Evolutionary conservation across 495 filamentous ascomycete species (phyloP).

Genomic region (Thermochaetoides thermophila): DNA sequence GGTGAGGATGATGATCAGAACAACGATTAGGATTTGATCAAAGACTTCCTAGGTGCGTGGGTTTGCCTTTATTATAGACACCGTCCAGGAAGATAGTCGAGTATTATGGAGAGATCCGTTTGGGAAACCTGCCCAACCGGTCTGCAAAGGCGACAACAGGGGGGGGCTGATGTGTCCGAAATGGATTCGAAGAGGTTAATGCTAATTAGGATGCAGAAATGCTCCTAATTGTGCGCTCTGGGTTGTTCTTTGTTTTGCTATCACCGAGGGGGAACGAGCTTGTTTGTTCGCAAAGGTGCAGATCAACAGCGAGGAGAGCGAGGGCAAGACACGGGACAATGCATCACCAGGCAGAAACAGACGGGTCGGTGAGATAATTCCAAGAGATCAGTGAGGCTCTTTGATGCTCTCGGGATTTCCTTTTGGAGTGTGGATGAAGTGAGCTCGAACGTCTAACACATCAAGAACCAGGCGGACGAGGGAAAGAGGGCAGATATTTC

Average conservation of each 20-base stretch:
- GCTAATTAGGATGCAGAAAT: conserved; percentile 10
- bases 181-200: conserved; percentile 22
- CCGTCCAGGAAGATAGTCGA: no score
- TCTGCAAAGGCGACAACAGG: conserved; percentile 12
- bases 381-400: neutral
- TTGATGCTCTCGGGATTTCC: neutral
- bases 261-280: conserved; percentile 6
- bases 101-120: no score
- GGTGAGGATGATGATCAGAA: no score
- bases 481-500: neutral
- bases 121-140: conserved; percentile 2
- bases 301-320: conserved; percentile 25
- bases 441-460: no score
- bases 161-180: conserved; percentile 24
- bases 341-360: conserved; percentile 20
- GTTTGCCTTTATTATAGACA: conserved; percentile 9
- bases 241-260: conserved; percentile 5
- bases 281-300: conserved; percentile 32
- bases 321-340: conserved; percentile 25
- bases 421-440: neutral
- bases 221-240: conserved; percentile 3
- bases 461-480: no score
- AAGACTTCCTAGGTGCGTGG: no score
- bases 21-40: no score
- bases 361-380: conserved; percentile 1